Evolutionary conservation across 2,329 filamentous ascomycete species (phyloP).

Genomic region (Colletotrichum gigasporum): DNA sequence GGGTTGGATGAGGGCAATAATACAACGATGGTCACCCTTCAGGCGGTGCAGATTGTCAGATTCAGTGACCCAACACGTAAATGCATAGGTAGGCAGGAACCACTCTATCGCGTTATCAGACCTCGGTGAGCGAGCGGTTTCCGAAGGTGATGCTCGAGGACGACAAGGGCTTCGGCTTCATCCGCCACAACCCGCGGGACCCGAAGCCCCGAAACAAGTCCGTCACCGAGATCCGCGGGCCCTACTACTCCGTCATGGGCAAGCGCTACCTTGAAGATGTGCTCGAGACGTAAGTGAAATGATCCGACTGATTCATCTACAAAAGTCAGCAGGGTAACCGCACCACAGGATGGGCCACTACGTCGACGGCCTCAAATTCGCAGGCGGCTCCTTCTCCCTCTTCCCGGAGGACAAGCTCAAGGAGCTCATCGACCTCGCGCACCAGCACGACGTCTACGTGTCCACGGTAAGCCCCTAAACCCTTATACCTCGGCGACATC

Average conservation of each 20-base stretch:
- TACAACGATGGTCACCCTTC: too few relatives aligned
- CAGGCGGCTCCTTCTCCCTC: slow-evolving; percentile 61
- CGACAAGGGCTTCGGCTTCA: slow-evolving; percentile 59
- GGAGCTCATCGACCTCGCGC: background rate
- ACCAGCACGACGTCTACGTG: slow-evolving; percentile 52
- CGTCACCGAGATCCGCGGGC: slow-evolving; percentile 65
- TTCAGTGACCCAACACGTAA: too few relatives aligned
- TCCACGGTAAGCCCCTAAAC: slow-evolving; percentile 50
- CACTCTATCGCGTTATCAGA: too few relatives aligned
- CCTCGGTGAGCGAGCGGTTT: too few relatives aligned
- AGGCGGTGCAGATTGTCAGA: too few relatives aligned
- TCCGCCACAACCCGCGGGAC: slow-evolving; percentile 56
- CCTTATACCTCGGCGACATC: too few relatives aligned
- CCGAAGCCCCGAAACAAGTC: slow-evolving; percentile 58
- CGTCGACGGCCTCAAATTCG: slow-evolving; percentile 65
- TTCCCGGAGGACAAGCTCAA: slow-evolving; percentile 45
- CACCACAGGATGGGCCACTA: slow-evolving; percentile 62
- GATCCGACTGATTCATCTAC: too few relatives aligned
- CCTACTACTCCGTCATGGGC: slow-evolving; percentile 65
- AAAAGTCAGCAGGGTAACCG: too few relatives aligned
- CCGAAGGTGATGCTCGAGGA: slow-evolving; percentile 56
- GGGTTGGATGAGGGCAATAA: too few relatives aligned
- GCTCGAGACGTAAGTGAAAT: slow-evolving; percentile 58
- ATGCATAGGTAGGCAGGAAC: too few relatives aligned
- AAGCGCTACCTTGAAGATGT: slow-evolving; percentile 61